phyloP scores from a whole-genome alignment of 768 basidiomycete species.

The Hericium alpestre region DNA sequence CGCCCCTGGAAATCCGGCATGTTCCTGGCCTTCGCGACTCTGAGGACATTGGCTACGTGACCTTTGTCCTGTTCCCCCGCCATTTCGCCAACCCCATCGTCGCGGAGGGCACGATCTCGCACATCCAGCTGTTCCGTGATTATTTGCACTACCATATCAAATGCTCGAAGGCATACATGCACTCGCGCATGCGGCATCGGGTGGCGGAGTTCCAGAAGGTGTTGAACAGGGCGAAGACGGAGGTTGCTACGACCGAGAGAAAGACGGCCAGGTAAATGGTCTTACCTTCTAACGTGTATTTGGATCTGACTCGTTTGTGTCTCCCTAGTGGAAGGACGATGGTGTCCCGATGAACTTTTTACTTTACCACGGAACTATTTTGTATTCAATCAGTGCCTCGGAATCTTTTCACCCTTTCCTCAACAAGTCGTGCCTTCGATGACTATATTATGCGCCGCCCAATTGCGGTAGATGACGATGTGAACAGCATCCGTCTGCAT shows the following conservation, averaged over 20 bases:
- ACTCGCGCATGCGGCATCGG: conserved; percentile 88
- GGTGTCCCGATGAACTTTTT: conserved; percentile 10
- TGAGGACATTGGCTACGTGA: conserved; percentile 39
- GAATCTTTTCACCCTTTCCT: too few species aligned
- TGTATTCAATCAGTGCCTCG: conserved; percentile 6
- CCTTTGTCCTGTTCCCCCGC: conserved; percentile 76
- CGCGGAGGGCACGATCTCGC: conserved; percentile 77
- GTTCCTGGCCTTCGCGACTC: conserved; percentile 64
- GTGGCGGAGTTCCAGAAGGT: conserved; percentile 95
- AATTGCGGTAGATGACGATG: too few species aligned
- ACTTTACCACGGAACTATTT: conserved; percentile 1
- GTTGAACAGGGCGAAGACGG: conserved; percentile 91
- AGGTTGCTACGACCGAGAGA: conserved; percentile 67
- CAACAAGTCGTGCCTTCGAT: too few species aligned
- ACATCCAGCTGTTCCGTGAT: conserved; percentile 93
- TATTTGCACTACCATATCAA: conserved; percentile 99
- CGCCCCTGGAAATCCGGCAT: conserved; percentile 92
- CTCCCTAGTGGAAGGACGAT: conserved; percentile 12
- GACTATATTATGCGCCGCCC: too few species aligned
- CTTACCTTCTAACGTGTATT: background rate
- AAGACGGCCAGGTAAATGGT: conserved; percentile 86
- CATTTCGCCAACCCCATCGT: conserved; percentile 71
- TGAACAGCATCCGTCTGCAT: too few species aligned
- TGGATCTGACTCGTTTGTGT: background rate
- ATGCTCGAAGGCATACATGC: conserved; percentile 98